A percentile compares a stretch with the other conserved stretches of the same genome.
Conservation (phyloP, 306 rosid genomes). For the Erythrophleum fordii region DNA sequence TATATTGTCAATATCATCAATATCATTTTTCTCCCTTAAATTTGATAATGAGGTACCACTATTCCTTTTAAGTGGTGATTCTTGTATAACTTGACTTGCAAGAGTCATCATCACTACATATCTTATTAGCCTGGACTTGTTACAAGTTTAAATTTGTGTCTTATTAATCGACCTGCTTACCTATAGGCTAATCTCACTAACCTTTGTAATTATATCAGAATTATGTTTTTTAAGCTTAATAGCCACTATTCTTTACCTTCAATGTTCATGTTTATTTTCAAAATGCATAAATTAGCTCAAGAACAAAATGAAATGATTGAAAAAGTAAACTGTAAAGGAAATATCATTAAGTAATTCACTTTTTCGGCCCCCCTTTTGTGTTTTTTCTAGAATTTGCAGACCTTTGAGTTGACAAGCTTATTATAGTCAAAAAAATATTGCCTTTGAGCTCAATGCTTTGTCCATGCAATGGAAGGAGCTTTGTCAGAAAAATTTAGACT, state of each 20-base stretch:
- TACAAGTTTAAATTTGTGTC: neutral
- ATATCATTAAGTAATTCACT: constrained; percentile 77
- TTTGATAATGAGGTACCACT: too few relatives aligned
- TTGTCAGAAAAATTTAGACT: constrained; percentile 82
- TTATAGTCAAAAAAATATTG: constrained; percentile 77
- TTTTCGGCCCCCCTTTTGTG: constrained; percentile 12
- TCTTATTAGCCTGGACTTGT: neutral
- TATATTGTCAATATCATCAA: too few relatives aligned
- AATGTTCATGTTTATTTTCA: constrained; percentile 46
- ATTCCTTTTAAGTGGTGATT: too few relatives aligned
- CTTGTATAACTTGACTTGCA: too few relatives aligned
- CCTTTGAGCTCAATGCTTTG: constrained; percentile 84
- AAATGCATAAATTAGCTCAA: constrained; percentile 86
- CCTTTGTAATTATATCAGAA: neutral
- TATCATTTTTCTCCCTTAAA: too few relatives aligned
- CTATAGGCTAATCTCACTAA: neutral
- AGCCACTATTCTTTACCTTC: constrained; percentile 12
- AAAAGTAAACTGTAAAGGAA: constrained; percentile 87
- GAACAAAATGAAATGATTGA: constrained; percentile 77
- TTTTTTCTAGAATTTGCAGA: neutral
- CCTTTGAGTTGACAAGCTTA: too few relatives aligned
- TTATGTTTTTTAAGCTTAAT: constrained; percentile 3
- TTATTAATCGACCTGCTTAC: neutral
- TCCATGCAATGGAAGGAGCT: constrained; percentile 89
- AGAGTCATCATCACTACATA: too few relatives aligned